A percentile compares a stretch with the other conserved stretches of the same genome.
Conservation (phyloP, 2,329 filamentous ascomycete genomes). For the Neocucurbitaria cava region DNA sequence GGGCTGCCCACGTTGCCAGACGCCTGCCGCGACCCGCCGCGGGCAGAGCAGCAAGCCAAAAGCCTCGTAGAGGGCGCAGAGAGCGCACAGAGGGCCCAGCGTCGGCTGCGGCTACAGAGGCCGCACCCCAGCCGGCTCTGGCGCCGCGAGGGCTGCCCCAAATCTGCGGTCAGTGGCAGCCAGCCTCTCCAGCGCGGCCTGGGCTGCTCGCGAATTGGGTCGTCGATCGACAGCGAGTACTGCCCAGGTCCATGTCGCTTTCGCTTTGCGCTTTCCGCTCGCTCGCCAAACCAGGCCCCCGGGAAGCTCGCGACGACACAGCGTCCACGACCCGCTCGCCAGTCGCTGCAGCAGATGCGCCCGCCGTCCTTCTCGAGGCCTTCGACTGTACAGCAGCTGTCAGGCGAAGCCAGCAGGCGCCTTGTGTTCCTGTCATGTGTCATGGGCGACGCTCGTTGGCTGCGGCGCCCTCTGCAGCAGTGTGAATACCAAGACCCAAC, state of each 20-base stretch:
- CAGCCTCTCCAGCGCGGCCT: slow-evolving; percentile 26
- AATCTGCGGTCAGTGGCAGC: slow-evolving; percentile 30
- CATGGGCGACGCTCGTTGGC: neutral
- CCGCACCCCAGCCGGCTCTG: slow-evolving; percentile 23
- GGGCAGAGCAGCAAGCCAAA: slow-evolving; percentile 28
- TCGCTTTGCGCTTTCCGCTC: slow-evolving; percentile 24
- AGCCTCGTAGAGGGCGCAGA: slow-evolving; percentile 19
- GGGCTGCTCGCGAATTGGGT: slow-evolving; percentile 24
- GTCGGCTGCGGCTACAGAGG: slow-evolving; percentile 36
- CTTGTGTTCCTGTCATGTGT: slow-evolving; percentile 26
- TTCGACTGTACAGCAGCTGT: slow-evolving; percentile 33
- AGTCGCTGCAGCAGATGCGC: slow-evolving; percentile 16
- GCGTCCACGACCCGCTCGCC: slow-evolving; percentile 13
- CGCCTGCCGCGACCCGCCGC: slow-evolving; percentile 31
- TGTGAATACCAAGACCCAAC: slow-evolving; percentile 3
- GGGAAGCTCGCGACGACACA: slow-evolving; percentile 30
- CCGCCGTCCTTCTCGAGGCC: slow-evolving; percentile 9
- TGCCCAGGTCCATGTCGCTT: slow-evolving; percentile 34
- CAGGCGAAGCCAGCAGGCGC: slow-evolving; percentile 34
- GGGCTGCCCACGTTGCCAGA: slow-evolving; percentile 27
- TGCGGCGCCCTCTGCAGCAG: slow-evolving; percentile 6
- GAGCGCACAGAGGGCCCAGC: slow-evolving; percentile 23
- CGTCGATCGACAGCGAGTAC: slow-evolving; percentile 35
- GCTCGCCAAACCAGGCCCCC: slow-evolving; percentile 36
- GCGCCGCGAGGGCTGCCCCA: slow-evolving; percentile 35